These are phyloP conservation scores for Calonectria crousiana DNA, from an alignment of 2,329 filamentous ascomycete genomes.

Conservation along the genomic window DNA sequence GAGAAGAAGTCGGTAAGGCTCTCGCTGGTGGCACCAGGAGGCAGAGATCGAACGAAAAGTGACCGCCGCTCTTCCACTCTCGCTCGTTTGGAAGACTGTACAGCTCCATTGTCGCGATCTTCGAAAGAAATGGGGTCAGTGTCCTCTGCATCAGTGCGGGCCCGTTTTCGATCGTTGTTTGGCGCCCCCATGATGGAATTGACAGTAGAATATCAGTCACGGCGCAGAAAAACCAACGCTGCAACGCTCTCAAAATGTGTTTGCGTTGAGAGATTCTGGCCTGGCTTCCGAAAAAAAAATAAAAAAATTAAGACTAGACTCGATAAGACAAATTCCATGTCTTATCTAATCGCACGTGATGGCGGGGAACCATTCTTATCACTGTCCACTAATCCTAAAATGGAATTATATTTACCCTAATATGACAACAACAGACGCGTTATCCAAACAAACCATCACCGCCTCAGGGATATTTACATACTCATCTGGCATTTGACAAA, in stretches of 20 bases:
- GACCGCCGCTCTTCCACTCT: constrained; percentile 74
- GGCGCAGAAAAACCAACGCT: constrained; percentile 14
- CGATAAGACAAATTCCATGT: constrained; percentile 32
- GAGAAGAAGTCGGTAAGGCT: constrained; percentile 91
- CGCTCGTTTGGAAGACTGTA: constrained; percentile 63
- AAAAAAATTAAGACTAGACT: constrained; percentile 25
- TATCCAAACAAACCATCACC: constrained; percentile 44
- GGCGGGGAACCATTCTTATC: constrained; percentile 31
- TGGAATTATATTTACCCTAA: constrained; percentile 50
- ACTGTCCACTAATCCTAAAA: constrained; percentile 42
- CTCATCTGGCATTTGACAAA: constrained; percentile 9
- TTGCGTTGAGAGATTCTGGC: constrained; percentile 11
- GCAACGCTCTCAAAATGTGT: constrained; percentile 27
- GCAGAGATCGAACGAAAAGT: constrained; percentile 91
- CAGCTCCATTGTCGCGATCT: constrained; percentile 47
- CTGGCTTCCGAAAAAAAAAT: constrained; percentile 43
- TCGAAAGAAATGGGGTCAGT: constrained; percentile 45
- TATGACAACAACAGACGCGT: constrained; percentile 40
- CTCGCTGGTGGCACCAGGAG: constrained; percentile 82
- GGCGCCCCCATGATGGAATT: constrained; percentile 43
- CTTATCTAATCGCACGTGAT: constrained; percentile 53
- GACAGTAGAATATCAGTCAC: neutral
- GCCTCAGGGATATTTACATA: constrained; percentile 26
- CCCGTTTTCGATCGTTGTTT: constrained; percentile 52
- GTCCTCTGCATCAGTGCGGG: constrained; percentile 50